phyloP scores from a whole-genome alignment of 768 basidiomycete genomes.

The Epithele typhae region DNA sequence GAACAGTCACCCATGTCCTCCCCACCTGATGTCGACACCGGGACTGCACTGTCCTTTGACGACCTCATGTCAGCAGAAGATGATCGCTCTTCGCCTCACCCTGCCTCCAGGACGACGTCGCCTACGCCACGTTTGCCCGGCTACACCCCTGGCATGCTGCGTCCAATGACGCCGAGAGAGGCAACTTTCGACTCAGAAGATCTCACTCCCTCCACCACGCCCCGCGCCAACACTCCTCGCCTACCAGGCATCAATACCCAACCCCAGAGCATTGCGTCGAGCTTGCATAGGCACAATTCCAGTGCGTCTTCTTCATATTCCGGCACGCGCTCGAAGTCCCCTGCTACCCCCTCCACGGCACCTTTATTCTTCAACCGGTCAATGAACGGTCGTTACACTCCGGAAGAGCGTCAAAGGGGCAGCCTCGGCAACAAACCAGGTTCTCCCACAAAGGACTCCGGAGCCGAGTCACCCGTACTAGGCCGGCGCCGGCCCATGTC shows the following conservation, averaged over 20 bases:
- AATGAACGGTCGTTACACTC: conserved; percentile 62
- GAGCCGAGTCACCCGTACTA: conserved; percentile 51
- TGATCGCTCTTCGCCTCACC: conserved; percentile 51
- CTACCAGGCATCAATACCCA: conserved; percentile 30
- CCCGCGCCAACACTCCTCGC: conserved; percentile 70
- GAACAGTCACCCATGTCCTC: conserved; percentile 16
- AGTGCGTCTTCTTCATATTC: conserved; percentile 45
- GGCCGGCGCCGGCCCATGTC: conserved; percentile 66
- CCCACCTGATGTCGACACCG: conserved; percentile 46
- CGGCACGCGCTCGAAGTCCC: conserved; percentile 44
- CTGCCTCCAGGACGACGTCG: conserved; percentile 46
- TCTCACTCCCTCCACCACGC: conserved; percentile 65
- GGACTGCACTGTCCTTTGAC: conserved; percentile 70
- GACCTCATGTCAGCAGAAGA: conserved; percentile 47
- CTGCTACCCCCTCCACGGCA: conserved; percentile 33
- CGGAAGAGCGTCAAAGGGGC: conserved; percentile 38
- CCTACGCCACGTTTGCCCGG: conserved; percentile 62
- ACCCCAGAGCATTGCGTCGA: conserved; percentile 33
- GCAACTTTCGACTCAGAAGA: conserved; percentile 62
- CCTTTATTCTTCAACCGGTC: conserved; percentile 54
- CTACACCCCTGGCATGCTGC: conserved; percentile 86
- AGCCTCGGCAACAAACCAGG: conserved; percentile 12
- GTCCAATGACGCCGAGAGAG: conserved; percentile 88
- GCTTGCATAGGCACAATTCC: conserved; percentile 50
- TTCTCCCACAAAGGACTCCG: not conserved